Percentiles rank a stretch among this genome's conserved stretches.
Evolutionary conservation across 495 filamentous ascomycete species (phyloP).

Genomic region (Trichoderma asperelloides): DNA sequence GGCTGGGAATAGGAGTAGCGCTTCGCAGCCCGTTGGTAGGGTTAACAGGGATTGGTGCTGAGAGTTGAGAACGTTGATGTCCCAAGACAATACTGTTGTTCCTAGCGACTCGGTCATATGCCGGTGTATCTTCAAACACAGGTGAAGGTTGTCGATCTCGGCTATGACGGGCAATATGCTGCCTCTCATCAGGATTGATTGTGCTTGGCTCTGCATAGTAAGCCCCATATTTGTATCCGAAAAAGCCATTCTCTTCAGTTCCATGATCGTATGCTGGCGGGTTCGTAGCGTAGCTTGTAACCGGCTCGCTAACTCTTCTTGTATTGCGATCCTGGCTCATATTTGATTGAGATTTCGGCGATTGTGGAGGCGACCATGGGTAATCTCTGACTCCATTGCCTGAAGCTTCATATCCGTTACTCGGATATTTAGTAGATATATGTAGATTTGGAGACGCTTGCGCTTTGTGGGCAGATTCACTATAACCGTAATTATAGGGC

Average conservation of each 20-base stretch:
- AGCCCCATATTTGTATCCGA: neutral
- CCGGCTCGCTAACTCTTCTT: neutral
- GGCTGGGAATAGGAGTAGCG: no score
- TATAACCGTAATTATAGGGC: neutral
- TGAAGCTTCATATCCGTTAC: neutral
- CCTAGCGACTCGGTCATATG: neutral
- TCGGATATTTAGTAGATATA: neutral
- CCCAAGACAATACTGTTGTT: neutral
- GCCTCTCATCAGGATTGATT: neutral
- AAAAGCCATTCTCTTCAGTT: neutral
- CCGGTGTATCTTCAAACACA: neutral
- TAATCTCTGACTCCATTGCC: neutral
- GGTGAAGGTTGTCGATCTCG: neutral
- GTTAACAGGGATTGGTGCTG: neutral
- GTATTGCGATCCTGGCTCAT: neutral
- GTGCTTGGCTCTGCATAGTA: neutral
- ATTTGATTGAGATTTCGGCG: neutral
- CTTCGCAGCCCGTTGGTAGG: neutral
- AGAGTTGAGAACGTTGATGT: neutral
- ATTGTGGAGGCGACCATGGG: neutral
- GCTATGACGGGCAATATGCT: neutral
- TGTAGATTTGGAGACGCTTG: neutral
- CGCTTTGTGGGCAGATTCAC: neutral
- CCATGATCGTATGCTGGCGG: neutral
- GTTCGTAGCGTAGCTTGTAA: neutral